phyloP scores from a whole-genome alignment of 1,284 basidiomycete genomes.

The Tilletiaria anomala region DNA sequence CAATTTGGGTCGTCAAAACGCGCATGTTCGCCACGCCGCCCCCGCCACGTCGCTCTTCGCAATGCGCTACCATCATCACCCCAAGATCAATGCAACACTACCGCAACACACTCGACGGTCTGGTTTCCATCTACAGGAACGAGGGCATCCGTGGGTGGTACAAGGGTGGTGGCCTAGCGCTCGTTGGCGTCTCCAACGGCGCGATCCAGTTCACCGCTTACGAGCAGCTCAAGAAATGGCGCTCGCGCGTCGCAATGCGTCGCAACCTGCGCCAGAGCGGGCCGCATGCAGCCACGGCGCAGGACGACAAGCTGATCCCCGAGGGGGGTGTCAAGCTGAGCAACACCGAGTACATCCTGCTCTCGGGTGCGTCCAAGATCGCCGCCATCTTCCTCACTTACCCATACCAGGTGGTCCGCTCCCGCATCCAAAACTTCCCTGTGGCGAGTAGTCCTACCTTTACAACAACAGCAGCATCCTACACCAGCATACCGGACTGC shows the following conservation, averaged over 20 bases:
- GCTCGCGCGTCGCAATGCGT: constrained; percentile 41
- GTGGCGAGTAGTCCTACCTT: too few species aligned
- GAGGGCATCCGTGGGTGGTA: constrained; percentile 70
- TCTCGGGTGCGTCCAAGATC: constrained; percentile 81
- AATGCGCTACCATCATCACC: too few species aligned
- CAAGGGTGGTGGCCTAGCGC: constrained; percentile 71
- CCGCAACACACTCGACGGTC: too few species aligned
- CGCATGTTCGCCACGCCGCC: constrained; percentile 74
- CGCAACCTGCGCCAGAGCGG: too few species aligned
- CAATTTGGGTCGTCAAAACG: constrained; percentile 96
- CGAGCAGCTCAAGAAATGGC: constrained; percentile 82
- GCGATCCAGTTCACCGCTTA: constrained; percentile 93
- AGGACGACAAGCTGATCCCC: background rate
- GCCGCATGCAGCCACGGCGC: too few species aligned
- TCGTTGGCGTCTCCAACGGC: constrained; percentile 88
- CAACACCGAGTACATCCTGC: constrained; percentile 78
- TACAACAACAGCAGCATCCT: constrained; percentile 42
- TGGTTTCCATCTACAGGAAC: constrained; percentile 11
- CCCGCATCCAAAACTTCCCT: constrained; percentile 34
- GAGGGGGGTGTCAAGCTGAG: background rate
- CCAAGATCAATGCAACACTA: too few species aligned
- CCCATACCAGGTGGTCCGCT: constrained; percentile 92
- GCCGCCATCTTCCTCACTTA: constrained; percentile 75
- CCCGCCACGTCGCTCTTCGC: too few species aligned
- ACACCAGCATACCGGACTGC: constrained; percentile 66